These are phyloP conservation scores for barley (Hordeum vulgare) DNA, from an alignment of 176 grass and related monocot species.

Conservation along the genomic window DNA sequence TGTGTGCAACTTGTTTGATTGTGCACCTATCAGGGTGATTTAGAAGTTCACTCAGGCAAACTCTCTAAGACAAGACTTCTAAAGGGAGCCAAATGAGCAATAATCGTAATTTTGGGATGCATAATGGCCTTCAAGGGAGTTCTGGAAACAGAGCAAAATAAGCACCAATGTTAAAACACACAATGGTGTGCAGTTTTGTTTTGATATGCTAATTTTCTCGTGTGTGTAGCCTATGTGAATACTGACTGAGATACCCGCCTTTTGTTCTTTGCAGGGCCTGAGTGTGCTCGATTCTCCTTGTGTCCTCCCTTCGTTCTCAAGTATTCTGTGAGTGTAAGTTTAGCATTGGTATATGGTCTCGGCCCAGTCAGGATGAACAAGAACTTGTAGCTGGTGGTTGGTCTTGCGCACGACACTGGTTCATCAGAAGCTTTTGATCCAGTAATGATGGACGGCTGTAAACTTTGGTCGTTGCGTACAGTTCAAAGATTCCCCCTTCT, in stretches of 20 bases:
- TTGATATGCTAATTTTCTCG: background rate
- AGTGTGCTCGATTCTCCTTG: background rate
- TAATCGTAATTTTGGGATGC: background rate
- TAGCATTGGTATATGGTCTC: background rate
- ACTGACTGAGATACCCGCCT: background rate
- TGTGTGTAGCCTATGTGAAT: background rate
- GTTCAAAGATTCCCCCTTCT: background rate
- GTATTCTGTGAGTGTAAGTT: constrained; percentile 23
- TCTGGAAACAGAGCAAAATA: background rate
- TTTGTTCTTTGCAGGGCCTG: constrained; percentile 6
- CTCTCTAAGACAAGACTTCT: background rate
- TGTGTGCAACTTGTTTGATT: background rate
- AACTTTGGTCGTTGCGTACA: background rate
- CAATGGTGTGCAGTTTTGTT: background rate
- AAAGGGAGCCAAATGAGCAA: background rate
- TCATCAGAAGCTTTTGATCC: constrained; percentile 16
- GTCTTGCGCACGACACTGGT: constrained; percentile 10
- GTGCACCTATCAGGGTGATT: background rate
- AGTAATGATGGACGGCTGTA: constrained; percentile 17
- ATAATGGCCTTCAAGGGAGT: background rate
- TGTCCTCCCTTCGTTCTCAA: background rate
- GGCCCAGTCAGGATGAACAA: background rate
- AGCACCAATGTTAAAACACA: background rate
- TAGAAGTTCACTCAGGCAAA: background rate
- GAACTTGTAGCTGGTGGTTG: background rate